Base-by-base conservation (phyloP, 1,284 basidiomycete genomes). In the Ganoderma sp. region DNA sequence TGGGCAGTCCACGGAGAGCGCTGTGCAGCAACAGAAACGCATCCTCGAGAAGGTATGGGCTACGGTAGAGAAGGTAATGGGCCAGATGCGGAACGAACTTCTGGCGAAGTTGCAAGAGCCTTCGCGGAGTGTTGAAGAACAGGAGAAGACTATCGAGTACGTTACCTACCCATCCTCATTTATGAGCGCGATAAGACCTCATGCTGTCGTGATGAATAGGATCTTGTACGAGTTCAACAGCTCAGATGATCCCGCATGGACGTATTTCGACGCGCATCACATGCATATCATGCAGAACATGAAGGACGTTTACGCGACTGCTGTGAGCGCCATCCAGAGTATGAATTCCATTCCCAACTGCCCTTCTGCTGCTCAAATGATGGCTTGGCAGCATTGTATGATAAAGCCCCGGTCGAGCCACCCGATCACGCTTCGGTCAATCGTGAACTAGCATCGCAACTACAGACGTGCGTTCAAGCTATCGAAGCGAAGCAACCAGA, bases 31-130 rank as follows among this genome's bases (percentile, higher is more conserved):
- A 77, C 96, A 98, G 80, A 93, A 91, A 75, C 88, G 96, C 48
- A 93, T 99, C 48, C 88, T 98, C 63, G 95, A 98, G 71, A 99
- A 97, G 80, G 96, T 99, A 1, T 99, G 98, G 98, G 87, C 84
- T 3, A 96, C 91, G 34, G 97, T 99, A 15, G 97, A 99, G 81
- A 94, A 91, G 75, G 95, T 96, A 56, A 97, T 99, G 91, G 86
- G 86, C 45, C 96, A 97, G 77, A 95, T 99, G 94, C 88, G 90
- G 73, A 87, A 84, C 60, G 87, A 90, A 41, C 84, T 99, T n/a
- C 81, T 93, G 60, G 84, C 85, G 10, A 90, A 93, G 75, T 81
- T 99, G 45, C 89, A 93, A 76, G 95, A 98, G 73, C 86, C 91
- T 2, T 84, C 83, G 54, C 84, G 94, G 58, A 90, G 87, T 59